Evolutionary conservation across 371 early-diverging fungal species (phyloP), one percentile per base, ranked within the genome.

Genomic region (Lichtheimia ramosa): DNA sequence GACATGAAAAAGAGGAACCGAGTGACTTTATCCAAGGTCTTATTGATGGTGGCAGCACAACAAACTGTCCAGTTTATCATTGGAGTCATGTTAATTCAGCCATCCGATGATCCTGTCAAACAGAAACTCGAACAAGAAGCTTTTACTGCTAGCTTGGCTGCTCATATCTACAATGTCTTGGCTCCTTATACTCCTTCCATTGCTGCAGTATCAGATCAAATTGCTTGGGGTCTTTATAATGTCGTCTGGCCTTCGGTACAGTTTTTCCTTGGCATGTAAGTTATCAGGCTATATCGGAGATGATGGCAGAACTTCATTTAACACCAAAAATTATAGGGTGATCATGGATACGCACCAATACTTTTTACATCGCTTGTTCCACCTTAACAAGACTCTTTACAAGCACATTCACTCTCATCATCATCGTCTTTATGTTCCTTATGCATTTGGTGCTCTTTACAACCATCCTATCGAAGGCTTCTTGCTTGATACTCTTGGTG

Each of bases 391-490:
- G 54, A 86, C 76, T 40, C 76, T 92, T 25, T 92, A 92, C 75
- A 83, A 86, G 61, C 77, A 82, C 59, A 79, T 92, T 58, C 92
- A 92, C 64, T 87, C 88, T 28, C 83, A 85, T 53, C 92, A 92
- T 63, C 92, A 92, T 62, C 84, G 87, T 27, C 70, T 92, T 18
- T 89, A 89, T 51, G 87, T 84, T 7, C 88, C 90, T 20, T 92
- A 87, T 68, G 88, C 92, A 3, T 89, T 85, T 71, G 92, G 90
- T 13, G 92, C 92, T 18, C 81, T 92, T 34, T 92, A 92, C 74
- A 92, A 92, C 69, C 90, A 92, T 64, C 90, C 90, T 0, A 54
- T 92, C 27, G 92, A 92, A 74, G 90, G 91, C 5, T 85, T 92
- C 59, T 42, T 89, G 54, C 75, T 92, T 78, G 92, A 92, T 72